A percentile compares a stretch with the other conserved stretches of the same genome.
Conservation (phyloP, 1,139 yeast genomes). For the Pichia sp. region DNA sequence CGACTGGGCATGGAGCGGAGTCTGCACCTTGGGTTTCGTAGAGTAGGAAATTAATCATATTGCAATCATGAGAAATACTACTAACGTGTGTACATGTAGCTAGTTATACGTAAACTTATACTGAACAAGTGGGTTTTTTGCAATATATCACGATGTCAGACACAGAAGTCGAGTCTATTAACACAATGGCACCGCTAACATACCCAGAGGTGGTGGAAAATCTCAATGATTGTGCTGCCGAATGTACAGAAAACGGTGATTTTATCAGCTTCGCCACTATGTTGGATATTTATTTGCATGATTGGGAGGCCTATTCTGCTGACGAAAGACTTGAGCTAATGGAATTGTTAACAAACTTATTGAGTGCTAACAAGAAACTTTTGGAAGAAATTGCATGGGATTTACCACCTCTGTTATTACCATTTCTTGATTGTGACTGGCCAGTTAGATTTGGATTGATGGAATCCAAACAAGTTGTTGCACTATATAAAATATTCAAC, state of each 20-base stretch:
- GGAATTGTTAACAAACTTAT: constrained; percentile 35
- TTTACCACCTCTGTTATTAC: constrained; percentile 56
- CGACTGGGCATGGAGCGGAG: not conserved
- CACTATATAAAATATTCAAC: constrained; percentile 46
- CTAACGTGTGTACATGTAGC: too few relatives aligned
- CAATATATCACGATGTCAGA: constrained; percentile 17
- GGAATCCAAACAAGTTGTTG: constrained; percentile 20
- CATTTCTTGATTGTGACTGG: constrained; percentile 34
- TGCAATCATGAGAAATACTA: too few relatives aligned
- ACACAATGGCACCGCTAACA: constrained; percentile 17
- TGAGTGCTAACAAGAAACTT: constrained; percentile 41
- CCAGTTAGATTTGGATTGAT: constrained; percentile 12
- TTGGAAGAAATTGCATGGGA: constrained; percentile 83
- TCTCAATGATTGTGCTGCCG: constrained; percentile 23
- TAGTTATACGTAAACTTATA: not conserved
- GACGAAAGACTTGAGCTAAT: constrained; percentile 44
- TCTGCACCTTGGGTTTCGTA: not conserved
- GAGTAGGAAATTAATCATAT: not conserved
- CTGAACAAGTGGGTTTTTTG: not conserved
- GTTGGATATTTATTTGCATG: constrained; percentile 53
- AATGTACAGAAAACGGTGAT: constrained; percentile 41
- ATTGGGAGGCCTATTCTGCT: constrained; percentile 39
- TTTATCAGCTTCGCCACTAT: constrained; percentile 67
- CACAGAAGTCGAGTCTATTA: constrained; percentile 21
- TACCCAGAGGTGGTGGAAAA: constrained; percentile 15